A percentile compares a stretch with the other conserved stretches of the same genome.
Conservation (phyloP, 441 rosid genomes). For the Erysimum cheiri region DNA sequence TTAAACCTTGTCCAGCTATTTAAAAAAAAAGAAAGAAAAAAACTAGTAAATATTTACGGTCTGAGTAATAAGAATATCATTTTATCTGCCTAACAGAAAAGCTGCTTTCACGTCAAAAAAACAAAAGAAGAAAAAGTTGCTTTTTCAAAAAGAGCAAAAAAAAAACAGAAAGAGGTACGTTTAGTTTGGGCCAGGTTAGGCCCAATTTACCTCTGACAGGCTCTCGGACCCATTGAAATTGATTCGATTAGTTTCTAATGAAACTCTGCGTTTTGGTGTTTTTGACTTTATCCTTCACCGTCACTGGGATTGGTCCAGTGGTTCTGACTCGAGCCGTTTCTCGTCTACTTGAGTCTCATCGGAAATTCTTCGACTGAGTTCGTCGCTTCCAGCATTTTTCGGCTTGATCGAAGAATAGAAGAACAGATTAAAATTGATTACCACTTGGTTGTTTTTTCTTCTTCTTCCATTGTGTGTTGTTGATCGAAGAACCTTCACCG, state of each 20-base stretch:
- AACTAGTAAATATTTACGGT: background rate
- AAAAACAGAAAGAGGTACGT: background rate
- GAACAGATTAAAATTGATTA: background rate
- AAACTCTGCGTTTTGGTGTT: conserved; percentile 17
- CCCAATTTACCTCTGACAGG: background rate
- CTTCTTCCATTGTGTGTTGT: background rate
- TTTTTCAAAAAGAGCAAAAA: background rate
- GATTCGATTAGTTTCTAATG: background rate
- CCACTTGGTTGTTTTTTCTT: background rate
- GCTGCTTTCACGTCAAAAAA: conserved; percentile 14
- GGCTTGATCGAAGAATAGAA: background rate
- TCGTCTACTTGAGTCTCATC: background rate
- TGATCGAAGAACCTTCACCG: background rate
- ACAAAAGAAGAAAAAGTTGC: conserved; percentile 3
- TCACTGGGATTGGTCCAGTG: background rate
- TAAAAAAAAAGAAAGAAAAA: background rate
- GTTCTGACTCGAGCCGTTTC: background rate
- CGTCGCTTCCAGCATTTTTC: background rate
- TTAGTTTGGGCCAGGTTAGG: background rate
- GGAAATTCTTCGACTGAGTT: background rate
- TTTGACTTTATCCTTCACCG: background rate
- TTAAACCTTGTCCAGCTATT: conserved; percentile 13
- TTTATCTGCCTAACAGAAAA: conserved; percentile 21
- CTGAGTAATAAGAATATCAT: background rate
- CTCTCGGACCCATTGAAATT: background rate